Base-by-base conservation (phyloP, 2,329 filamentous ascomycete genomes). In the Ophiostoma pallidulum region DNA sequence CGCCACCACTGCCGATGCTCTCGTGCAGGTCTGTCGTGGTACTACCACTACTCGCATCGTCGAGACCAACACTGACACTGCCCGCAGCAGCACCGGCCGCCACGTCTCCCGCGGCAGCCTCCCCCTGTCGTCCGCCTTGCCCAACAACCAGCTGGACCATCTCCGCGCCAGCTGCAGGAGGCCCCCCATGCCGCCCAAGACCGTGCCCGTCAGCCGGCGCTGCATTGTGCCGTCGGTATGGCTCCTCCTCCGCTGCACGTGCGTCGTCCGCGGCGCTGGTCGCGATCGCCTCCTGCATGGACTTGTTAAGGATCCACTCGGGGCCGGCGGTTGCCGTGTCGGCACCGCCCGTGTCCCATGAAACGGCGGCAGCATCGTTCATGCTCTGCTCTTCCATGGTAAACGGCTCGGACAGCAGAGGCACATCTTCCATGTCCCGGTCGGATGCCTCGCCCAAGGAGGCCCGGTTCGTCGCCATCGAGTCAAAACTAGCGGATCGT, bases 391-490 rank as follows among this genome's bases (percentile, higher is more conserved):
- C 13, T 3, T n/a, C 32, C 13, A n/a, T n/a, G 14, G 14, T n/a
- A 5, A 35, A 8, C 13, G 3, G 13, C 3, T 14, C 14, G 5
- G 5, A 4, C 4, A 51, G 9, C 2, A 48, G 24, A 8, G 48
- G 51, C 18, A 49, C 50, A n/a, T 56, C 49, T 14, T 47, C 44
- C 48, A 53, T 51, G 18, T 49, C 53, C 16, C 45, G 48, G n/a
- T 69, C 67, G 44, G 68, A 70, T 2, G 53, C 16, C 16, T 57
- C 58, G 1, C 55, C 58, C 4, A 67, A 46, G 0, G 70, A 72
- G 0, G 68, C 69, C 4, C 64, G 61, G 50, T 72, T 72, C 10
- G 65, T 72, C 8, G 66, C 65, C 62, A 74, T 66, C 0, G 71
- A 73, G 37, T 70, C 68, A 9, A 64, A 56, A 48, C 70, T 73